phyloP scores from a whole-genome alignment of 805 yeast species.

The Hanseniaspora vineae region DNA sequence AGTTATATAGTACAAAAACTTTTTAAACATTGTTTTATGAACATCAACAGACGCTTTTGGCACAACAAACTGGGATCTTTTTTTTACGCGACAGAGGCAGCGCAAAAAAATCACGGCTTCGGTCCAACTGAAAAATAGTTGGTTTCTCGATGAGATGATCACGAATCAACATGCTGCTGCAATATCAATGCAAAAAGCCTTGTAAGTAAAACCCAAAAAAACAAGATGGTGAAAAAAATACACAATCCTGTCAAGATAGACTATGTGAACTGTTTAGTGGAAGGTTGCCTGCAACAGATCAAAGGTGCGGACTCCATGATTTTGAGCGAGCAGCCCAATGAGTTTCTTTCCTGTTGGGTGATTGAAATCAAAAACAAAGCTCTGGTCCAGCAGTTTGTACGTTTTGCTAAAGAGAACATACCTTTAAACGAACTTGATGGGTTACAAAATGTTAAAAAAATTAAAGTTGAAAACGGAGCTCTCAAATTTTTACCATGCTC shows the following conservation, averaged over 20 bases:
- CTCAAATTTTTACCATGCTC: neutral
- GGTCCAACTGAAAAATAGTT: too few relatives aligned
- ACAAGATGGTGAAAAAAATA: neutral
- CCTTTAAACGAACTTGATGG: neutral
- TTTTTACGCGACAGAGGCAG: too few relatives aligned
- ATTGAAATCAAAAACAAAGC: neutral
- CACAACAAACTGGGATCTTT: too few relatives aligned
- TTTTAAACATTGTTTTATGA: too few relatives aligned
- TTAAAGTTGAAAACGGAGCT: neutral
- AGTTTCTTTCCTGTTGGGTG: neutral
- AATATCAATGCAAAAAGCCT: too few relatives aligned
- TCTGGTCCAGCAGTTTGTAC: neutral
- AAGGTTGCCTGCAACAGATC: neutral
- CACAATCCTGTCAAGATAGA: neutral
- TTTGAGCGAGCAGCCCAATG: neutral
- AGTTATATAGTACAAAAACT: neutral
- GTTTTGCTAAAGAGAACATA: neutral
- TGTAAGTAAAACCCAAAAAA: too few relatives aligned
- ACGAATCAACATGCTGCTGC: too few relatives aligned
- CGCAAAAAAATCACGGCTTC: too few relatives aligned
- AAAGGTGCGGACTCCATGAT: neutral
- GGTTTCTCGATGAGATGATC: too few relatives aligned
- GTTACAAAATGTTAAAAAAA: neutral
- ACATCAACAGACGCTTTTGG: too few relatives aligned
- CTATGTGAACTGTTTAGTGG: neutral